Conservation (phyloP, 495 filamentous ascomycete genomes). For the Daldinia vernicosa region DNA sequence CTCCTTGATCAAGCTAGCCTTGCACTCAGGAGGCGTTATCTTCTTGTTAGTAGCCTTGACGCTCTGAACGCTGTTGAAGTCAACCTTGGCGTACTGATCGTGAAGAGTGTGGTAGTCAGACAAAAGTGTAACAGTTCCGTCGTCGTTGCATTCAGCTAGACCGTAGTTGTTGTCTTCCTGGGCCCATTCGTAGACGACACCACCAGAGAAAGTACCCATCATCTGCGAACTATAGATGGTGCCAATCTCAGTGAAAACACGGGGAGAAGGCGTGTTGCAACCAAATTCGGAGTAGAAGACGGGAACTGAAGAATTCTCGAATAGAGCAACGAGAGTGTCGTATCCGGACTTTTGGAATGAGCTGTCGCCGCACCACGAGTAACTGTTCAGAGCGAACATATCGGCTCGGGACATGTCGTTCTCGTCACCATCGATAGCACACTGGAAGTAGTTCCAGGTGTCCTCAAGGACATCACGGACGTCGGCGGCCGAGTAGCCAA, state of each 20-base stretch:
- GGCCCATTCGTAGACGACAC: constrained; percentile 87
- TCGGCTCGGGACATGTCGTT: constrained; percentile 74
- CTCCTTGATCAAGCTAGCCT: constrained; percentile 66
- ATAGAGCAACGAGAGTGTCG: constrained; percentile 73
- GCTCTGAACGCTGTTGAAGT: constrained; percentile 68
- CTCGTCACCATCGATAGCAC: constrained; percentile 70
- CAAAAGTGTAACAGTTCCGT: constrained; percentile 70
- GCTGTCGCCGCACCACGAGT: constrained; percentile 91
- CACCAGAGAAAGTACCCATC: constrained; percentile 81
- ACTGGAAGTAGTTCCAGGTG: constrained; percentile 85
- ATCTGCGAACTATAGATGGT: constrained; percentile 84
- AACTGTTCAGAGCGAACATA: constrained; percentile 93
- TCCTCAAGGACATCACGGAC: constrained; percentile 81
- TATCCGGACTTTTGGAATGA: constrained; percentile 75
- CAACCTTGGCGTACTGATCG: constrained; percentile 75
- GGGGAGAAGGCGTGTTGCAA: constrained; percentile 83
- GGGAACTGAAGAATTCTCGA: constrained; percentile 77
- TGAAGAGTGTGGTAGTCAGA: constrained; percentile 80
- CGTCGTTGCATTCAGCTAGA: constrained; percentile 73
- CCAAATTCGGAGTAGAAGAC: constrained; percentile 98
- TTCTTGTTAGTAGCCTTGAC: constrained; percentile 61
- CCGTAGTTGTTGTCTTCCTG: constrained; percentile 79
- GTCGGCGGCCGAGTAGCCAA: constrained; percentile 95
- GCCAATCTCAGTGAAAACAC: constrained; percentile 82
- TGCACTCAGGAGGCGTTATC: constrained; percentile 67